Percentiles rank a stretch among this genome's conserved stretches.
These are phyloP conservation scores for Schizophyllum amplum DNA, from an alignment of 1,284 basidiomycete genomes.

Conservation along the genomic window DNA sequence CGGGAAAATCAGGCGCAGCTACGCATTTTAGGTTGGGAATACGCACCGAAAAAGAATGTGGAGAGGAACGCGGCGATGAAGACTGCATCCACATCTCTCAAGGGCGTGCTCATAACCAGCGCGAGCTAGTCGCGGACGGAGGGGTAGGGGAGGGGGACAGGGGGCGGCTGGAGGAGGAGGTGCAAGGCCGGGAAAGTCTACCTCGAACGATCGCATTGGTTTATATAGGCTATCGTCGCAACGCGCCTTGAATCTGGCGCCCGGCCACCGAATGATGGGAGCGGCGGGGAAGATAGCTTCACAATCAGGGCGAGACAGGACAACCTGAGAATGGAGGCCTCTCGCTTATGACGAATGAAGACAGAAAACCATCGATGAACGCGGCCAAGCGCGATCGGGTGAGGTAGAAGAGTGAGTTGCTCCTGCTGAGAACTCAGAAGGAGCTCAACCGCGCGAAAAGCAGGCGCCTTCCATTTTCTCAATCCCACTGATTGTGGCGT, in stretches of 20 bases:
- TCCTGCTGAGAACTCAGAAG: too few relatives aligned
- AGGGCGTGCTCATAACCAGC: not conserved
- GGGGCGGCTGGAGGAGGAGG: not conserved
- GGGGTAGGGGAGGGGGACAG: not conserved
- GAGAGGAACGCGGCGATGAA: too few relatives aligned
- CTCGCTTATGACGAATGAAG: too few relatives aligned
- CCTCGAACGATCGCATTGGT: too few relatives aligned
- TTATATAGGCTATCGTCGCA: not conserved
- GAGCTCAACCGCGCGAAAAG: not conserved
- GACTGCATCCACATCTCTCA: not conserved
- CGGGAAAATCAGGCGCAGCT: too few relatives aligned
- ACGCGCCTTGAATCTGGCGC: not conserved
- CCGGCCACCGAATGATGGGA: not conserved
- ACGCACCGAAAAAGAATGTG: too few relatives aligned
- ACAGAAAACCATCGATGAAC: too few relatives aligned
- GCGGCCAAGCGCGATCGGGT: too few relatives aligned
- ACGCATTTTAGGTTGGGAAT: too few relatives aligned
- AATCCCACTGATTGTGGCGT: not conserved
- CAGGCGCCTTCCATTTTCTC: not conserved
- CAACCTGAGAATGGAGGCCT: too few relatives aligned
- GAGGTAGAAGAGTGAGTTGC: too few relatives aligned
- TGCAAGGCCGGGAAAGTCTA: not conserved
- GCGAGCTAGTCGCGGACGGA: not conserved
- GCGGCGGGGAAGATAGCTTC: not conserved
- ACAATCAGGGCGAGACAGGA: not conserved